Base-by-base conservation (phyloP, 805 yeast species). In the Starmerella etchellsii region DNA sequence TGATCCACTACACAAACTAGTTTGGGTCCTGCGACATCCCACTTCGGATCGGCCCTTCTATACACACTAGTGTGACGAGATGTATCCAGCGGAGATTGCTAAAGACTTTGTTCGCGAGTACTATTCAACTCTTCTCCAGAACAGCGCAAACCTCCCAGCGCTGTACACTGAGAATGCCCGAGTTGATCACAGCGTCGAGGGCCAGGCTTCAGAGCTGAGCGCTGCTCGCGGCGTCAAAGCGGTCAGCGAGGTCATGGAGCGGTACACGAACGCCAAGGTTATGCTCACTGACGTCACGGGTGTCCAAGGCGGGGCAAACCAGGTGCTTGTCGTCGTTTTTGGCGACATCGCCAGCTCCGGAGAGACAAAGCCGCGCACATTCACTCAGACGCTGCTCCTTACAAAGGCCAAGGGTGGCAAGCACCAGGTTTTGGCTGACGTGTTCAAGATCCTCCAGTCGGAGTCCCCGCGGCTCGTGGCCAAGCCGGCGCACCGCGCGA, bases 101-200 rank as follows among this genome's bases (percentile, higher is more conserved):
- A 60, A 64, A 63, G 53, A 57, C 40, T 65, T 65, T 48, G 63
- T 61, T n/a, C 55, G 61, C 47, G 54, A 56, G 42, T 65, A 65
- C 50, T 65, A 65, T 46, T 53, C 61, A 13, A 43, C 44, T 36
- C 48, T 65, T 42, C 57, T 61, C 51, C 40, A 49, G 33, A 47
- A 54, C 34, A 63, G 63, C 27, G 44, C 49, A 31, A 43, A 45
- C 22, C 52, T 65, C 23, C 55, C 54, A 44, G 53, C 52, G 44
- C 61, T 65, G 36, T 65, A 65, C 49, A 54, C 56, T 29, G 50
- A 51, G 29, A 47, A 49, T 20, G 61, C 67, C 14, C 48, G 55
- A n/a, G 34, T 64, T 37, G 35, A 51, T 34, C 67, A 62, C 40
- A 66, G 67, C 30, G 50, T 46, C 34, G 69, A 65, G 46, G 66